Base-by-base conservation (phyloP, 495 filamentous ascomycete species). In the Haplographium delicatum region DNA sequence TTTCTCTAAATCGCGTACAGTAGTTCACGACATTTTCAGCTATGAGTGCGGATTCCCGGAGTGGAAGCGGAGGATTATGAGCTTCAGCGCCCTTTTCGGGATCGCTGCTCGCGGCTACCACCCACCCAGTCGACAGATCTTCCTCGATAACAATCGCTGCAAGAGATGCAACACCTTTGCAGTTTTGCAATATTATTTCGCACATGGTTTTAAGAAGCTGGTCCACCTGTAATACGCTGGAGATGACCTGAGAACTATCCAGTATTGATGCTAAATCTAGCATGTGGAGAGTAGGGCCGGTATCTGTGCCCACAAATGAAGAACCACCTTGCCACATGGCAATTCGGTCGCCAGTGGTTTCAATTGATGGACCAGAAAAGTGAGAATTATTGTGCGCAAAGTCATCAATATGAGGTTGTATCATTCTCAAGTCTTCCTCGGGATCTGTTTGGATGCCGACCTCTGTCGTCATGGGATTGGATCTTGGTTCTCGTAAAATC, bases 231-330 rank as follows among this genome's bases (percentile, higher is more conserved):
- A 95, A 72, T 47, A 93, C 87, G 18, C 88, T 93, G 9, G 89
- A 93, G 61, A 96, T 87, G 30, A 93, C 81, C 69, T 95, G 90
- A 43, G 84, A 91, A 9, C 85, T 90, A 58, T 89, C 82, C 11
- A 96, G 75, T 46, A 96, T 94, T 34, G 84, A 88, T 41, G 86
- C 82, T 44, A 95, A 64, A 62, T 95, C 89, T 46, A 95, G 86
- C 66, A 94, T 90, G 63, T 96, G 89, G 52, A 79, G 72, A 35
- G 68, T 67, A 60, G 75, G 76, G 5, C 74, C 74, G 27, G 61
- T 67, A 4, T 68, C 72, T 6, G 67, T 65, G 42, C 72, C 70
- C 66, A 63, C 55, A 50, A 40, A 24, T 19, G 47, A 49, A 65
- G 73, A 33, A 67, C 20, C 66, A n/a, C 71, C 71, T 50, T 73